Evolutionary conservation across 805 yeast species (phyloP).

Genomic region (Wickerhamomyces queroliae): DNA sequence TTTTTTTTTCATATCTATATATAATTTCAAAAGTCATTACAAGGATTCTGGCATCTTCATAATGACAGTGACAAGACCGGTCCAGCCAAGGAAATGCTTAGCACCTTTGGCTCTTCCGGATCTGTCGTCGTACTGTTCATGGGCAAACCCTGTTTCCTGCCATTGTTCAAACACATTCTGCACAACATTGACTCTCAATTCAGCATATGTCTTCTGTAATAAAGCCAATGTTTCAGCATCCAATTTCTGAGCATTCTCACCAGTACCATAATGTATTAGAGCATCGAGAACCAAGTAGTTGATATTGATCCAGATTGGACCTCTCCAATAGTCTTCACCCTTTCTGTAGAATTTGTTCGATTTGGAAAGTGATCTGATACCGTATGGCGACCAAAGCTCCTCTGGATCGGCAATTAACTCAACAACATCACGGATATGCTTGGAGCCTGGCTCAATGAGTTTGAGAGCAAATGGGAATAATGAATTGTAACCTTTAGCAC

Average conservation of each 20-base stretch:
- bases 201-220: constrained; percentile 45
- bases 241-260: constrained; percentile 18
- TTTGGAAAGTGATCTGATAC: constrained; percentile 76
- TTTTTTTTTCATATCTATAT: neutral
- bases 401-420: constrained; percentile 60
- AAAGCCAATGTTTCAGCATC: constrained; percentile 21
- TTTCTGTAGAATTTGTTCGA: constrained; percentile 59
- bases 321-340: constrained; percentile 93
- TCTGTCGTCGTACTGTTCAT: constrained; percentile 83
- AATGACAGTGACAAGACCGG: constrained; percentile 72
- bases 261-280: constrained; percentile 47
- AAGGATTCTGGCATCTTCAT: constrained; percentile 70
- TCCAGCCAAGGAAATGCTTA: constrained; percentile 92
- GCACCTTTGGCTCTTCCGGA: constrained; percentile 79
- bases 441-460: constrained; percentile 45
- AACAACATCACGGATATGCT: constrained; percentile 46
- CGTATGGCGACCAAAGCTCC: constrained; percentile 71
- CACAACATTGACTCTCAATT: constrained; percentile 63
- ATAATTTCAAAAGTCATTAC: neutral
- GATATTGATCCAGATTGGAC: constrained; percentile 89
- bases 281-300: constrained; percentile 78
- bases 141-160: constrained; percentile 71
- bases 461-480: constrained; percentile 79
- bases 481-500: constrained; percentile 86
- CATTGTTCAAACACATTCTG: constrained; percentile 65